Evolutionary conservation across 2,329 filamentous ascomycete species (phyloP), one percentile per base, ranked within the genome.

Genomic region (Aspergillus luchuensis): DNA sequence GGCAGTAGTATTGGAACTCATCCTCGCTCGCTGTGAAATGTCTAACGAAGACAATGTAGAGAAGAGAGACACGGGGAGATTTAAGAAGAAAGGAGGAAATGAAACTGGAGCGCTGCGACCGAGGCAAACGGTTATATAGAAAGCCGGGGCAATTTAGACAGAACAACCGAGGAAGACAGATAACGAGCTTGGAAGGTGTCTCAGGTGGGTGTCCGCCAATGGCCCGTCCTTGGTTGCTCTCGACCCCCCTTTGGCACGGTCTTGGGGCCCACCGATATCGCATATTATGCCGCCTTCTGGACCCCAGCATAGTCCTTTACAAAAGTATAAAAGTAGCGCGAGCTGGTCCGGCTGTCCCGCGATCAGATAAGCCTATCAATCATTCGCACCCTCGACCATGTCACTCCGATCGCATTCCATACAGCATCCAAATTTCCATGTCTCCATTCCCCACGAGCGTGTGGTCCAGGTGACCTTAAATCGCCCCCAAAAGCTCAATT

Each of bases 401-500:
- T 53, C 57, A 8, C 47, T 50, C 15, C 23, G 47, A 17, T 50
- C 47, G 3, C 23, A 17, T 4, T 13, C 47, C 25, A 15, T 50
- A 21, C 43, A 61, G 13, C 43, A 61, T 62, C 59, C 33, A n/a
- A 60, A 43, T 54, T 71, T 15, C 47, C 62, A 58, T 58, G 62
- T 74, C 53, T 78, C 78, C 5, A 80, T 77, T 33, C 80, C 79
- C 11, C 72, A 78, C 33, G 74, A 76, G 5, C 73, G 76, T 7
- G 72, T 79, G 47, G 65, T 81, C 5, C 71, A 78, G 39, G 72
- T 81, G 59, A 78, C 76, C 5, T 73, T 80, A 66, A 76, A 78
- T 63, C 69, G 79, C 13, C 74, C 76, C 2, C 67, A 76, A 15
- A 74, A 73, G 56, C 66, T 78, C 10, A 80, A 81, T 64, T 79